Percentiles rank a stretch among this genome's conserved stretches.
Evolutionary conservation across 2,329 filamentous ascomycete genomes (phyloP).

Genomic region (Cadophora malorum): DNA sequence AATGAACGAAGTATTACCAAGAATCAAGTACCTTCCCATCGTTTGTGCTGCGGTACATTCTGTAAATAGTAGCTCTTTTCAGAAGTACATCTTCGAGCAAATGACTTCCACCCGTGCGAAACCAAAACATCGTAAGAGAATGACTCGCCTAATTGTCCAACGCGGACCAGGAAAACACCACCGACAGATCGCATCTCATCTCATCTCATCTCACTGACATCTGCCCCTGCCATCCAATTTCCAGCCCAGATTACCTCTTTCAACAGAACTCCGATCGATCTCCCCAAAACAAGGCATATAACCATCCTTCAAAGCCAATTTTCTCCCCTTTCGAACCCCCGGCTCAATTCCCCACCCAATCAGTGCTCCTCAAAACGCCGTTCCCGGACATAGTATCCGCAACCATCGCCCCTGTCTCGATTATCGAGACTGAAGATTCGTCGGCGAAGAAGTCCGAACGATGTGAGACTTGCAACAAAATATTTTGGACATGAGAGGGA

Average conservation of each 20-base stretch:
- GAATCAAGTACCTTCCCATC: background rate
- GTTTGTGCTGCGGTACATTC: background rate
- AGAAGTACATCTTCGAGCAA: too few relatives aligned
- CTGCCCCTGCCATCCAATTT: background rate
- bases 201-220: background rate
- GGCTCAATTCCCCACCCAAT: background rate
- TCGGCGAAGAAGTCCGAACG: conserved; percentile 14
- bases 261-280: background rate
- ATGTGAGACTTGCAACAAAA: conserved; percentile 20
- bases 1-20: too few relatives aligned
- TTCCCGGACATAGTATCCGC: background rate
- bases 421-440: conserved; percentile 6
- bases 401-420: background rate
- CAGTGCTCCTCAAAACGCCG: background rate
- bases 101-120: background rate
- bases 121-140: background rate
- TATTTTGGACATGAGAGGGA: background rate
- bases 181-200: background rate
- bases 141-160: background rate
- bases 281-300: background rate
- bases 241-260: background rate
- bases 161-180: background rate
- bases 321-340: background rate
- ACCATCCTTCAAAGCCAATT: too few relatives aligned
- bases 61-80: background rate